A percentile compares a stretch with the other conserved stretches of the same genome.
phyloP scores from a whole-genome alignment of 345 rosid species.

The Hibiscus mutabilis region DNA sequence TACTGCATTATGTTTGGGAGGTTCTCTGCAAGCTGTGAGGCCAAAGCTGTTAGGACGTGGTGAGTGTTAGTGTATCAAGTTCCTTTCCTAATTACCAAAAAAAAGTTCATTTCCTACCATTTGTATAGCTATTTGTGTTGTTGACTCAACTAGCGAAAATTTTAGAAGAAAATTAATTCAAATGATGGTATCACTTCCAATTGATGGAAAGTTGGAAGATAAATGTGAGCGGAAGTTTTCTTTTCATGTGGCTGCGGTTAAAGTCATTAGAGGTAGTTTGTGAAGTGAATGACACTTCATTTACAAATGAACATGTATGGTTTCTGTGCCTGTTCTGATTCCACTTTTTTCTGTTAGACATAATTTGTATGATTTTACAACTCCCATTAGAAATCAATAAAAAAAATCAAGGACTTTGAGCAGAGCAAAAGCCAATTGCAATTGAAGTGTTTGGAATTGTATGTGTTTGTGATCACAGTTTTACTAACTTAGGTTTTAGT shows the following conservation, averaged over 20 bases:
- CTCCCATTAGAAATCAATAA: not conserved
- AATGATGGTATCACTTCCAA: no score
- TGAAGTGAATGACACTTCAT: not conserved
- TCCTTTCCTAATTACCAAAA: not conserved
- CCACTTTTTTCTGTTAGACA: not conserved
- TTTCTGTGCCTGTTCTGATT: not conserved
- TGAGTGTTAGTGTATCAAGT: constrained; percentile 28
- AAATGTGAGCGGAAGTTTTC: no score
- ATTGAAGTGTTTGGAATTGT: not conserved
- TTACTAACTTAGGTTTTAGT: not conserved
- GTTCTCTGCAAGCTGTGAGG: constrained; percentile 64
- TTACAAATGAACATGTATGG: not conserved
- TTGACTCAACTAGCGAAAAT: not conserved
- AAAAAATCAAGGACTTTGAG: not conserved
- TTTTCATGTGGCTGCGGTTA: not conserved
- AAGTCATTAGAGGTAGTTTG: not conserved
- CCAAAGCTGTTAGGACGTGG: constrained; percentile 59
- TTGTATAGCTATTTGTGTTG: not conserved
- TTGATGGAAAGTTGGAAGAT: no score
- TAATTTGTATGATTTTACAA: not conserved
- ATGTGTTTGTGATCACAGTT: not conserved
- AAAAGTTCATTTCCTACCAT: not conserved
- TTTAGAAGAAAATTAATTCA: not conserved
- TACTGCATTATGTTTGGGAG: constrained; percentile 72
- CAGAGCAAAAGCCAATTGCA: not conserved